Percentiles rank a stretch among this genome's conserved stretches.
Conservation (phyloP, 768 basidiomycete genomes). For the Lactifluus echinatus region DNA sequence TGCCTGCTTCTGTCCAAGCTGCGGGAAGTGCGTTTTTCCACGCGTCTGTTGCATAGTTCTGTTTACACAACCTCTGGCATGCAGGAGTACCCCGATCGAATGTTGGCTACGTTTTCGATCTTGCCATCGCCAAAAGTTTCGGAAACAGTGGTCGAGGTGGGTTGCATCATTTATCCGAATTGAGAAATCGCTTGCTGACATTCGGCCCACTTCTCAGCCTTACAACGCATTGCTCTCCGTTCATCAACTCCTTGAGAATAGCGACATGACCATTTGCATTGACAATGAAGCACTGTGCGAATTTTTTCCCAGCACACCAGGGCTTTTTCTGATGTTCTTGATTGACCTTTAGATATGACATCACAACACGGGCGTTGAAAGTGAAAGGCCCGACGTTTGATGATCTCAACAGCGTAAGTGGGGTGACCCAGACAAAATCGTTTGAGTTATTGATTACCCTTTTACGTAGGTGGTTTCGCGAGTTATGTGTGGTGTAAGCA, state of each 20-base stretch:
- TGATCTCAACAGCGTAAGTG: constrained; percentile 59
- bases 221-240: constrained; percentile 81
- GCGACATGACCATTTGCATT: constrained; percentile 75
- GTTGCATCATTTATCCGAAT: not conserved
- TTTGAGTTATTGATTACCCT: not conserved
- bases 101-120: constrained; percentile 45
- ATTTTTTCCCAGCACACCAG: not conserved
- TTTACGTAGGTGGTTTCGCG: constrained; percentile 56
- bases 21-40: constrained; percentile 47
- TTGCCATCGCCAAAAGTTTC: constrained; percentile 47
- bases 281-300: constrained; percentile 82
- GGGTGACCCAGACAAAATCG: not conserved
- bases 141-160: constrained; percentile 48
- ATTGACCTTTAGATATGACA: constrained; percentile 49
- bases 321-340: not conserved
- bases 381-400: constrained; percentile 53
- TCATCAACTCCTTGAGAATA: constrained; percentile 84
- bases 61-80: constrained; percentile 25
- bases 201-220: constrained; percentile 35
- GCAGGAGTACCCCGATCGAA: constrained; percentile 48
- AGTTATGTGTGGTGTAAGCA: constrained; percentile 93
- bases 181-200: not conserved
- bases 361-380: constrained; percentile 57
- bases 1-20: constrained; percentile 73
- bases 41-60: constrained; percentile 6